Percentiles rank a stretch among this genome's conserved stretches.
phyloP scores from a whole-genome alignment of 345 rosid species.

The Firmiana major region DNA sequence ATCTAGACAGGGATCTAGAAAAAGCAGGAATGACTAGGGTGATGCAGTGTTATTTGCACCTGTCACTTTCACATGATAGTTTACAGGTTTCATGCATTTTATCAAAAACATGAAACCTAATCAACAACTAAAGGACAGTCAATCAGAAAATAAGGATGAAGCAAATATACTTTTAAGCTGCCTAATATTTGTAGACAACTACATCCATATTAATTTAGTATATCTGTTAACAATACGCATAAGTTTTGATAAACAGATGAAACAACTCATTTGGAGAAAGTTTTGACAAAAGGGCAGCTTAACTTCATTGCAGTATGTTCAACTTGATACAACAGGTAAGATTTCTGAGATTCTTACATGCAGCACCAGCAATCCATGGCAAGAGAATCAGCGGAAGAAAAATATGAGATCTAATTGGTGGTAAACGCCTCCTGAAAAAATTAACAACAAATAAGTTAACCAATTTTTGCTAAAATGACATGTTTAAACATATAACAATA shows the following conservation, averaged over 20 bases:
- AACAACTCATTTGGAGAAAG: slow-evolving; percentile 4
- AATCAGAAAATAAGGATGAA: background rate
- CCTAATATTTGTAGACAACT: background rate
- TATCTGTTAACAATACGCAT: background rate
- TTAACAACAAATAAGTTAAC: slow-evolving; percentile 20
- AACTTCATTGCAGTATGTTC: slow-evolving; percentile 10
- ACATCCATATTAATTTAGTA: background rate
- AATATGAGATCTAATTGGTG: slow-evolving; percentile 70
- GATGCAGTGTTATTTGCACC: background rate
- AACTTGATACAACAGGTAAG: background rate
- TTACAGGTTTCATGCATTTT: background rate
- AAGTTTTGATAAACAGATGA: background rate
- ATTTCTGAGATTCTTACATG: slow-evolving; percentile 44
- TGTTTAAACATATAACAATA: slow-evolving; percentile 7
- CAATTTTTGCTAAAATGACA: slow-evolving; percentile 3
- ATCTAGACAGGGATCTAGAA: background rate
- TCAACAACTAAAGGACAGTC: background rate
- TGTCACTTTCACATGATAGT: background rate
- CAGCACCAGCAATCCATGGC: slow-evolving; percentile 80
- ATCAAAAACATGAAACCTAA: background rate
- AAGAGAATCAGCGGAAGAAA: slow-evolving; percentile 67
- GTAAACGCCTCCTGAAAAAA: slow-evolving; percentile 72
- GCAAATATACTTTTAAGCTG: background rate
- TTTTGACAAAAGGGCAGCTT: background rate
- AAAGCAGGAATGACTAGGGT: background rate